Percentiles rank a stretch among this genome's conserved stretches.
phyloP scores from a whole-genome alignment of 176 grass and related monocot genomes.

The Panicum miliaceum region DNA sequence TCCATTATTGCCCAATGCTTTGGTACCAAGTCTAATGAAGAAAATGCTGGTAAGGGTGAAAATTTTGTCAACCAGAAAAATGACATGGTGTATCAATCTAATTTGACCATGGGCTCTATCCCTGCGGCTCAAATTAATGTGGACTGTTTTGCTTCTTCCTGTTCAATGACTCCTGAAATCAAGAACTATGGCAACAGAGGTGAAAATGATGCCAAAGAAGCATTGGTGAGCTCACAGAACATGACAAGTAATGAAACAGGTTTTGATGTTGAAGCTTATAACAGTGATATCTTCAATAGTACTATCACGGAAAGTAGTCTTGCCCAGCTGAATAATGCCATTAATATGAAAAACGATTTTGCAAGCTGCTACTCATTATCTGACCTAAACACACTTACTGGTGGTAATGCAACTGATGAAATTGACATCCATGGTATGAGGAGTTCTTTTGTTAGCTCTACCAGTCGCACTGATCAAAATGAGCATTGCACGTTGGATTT shows the following conservation, averaged over 20 bases:
- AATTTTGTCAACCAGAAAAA: constrained; percentile 45
- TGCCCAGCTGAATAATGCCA: constrained; percentile 62
- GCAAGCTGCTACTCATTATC: constrained; percentile 59
- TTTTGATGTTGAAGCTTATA: constrained; percentile 58
- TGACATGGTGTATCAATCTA: constrained; percentile 49
- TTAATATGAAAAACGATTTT: constrained; percentile 62
- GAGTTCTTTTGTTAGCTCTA: constrained; percentile 66
- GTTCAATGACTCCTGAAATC: constrained; percentile 53
- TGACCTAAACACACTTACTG: constrained; percentile 59
- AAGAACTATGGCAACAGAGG: constrained; percentile 48
- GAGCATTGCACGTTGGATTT: constrained; percentile 74
- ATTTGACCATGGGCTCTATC: constrained; percentile 46
- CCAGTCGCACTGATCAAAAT: constrained; percentile 51
- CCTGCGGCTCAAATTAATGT: constrained; percentile 55
- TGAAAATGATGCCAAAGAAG: constrained; percentile 49
- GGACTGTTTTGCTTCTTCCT: constrained; percentile 51
- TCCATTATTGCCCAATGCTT: constrained; percentile 52
- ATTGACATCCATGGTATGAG: constrained; percentile 54
- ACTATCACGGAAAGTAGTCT: constrained; percentile 60
- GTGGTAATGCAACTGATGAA: constrained; percentile 54
- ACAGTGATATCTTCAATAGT: constrained; percentile 59
- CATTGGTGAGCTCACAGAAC: constrained; percentile 36
- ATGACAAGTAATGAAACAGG: constrained; percentile 51
- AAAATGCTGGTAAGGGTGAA: constrained; percentile 44
- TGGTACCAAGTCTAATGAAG: constrained; percentile 52